Base-by-base conservation (phyloP, 768 basidiomycete species). In the Russula dissimulans region DNA sequence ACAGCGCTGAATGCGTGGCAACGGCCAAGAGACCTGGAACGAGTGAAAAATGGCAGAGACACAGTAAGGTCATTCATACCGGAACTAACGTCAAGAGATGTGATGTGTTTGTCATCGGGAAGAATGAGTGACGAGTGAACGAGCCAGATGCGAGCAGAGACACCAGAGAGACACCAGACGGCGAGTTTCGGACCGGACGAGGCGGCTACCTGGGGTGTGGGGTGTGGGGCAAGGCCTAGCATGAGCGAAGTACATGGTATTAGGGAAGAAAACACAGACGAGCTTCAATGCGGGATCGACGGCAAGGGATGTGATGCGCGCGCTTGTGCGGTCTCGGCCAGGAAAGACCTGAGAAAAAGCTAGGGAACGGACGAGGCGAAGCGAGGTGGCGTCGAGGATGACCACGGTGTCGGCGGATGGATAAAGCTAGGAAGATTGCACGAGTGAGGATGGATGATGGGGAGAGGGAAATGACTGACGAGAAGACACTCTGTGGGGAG, bases 321-420 rank as follows among this genome's bases (percentile, higher is more conserved):
- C 76, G 31, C 71, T 71, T 11, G 72, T 66, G 57, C 79, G 74
- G 9, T 71, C 71, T 12, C 76, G 67, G n/a, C 80, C 78, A 5
- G 90, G 89, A 69, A 90, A 92, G 6, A 85, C 87, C 69, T 92
- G 89, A 76, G 81, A 86, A 67, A 92, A 89, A 36, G 85, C 82
- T 26, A 93, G 81, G 48, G 87, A 81, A 60, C 86, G 84, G 59
- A 85, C 71, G 48, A 92, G 77, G 17, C 76, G 71, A 38, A 91
- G 81, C 15, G 76, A 78, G 57, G 75, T 78, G n/a, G 89, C 86
- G 76, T 91, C 76, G 66, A 89, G 80, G 46, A 91, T 74, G 57
- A 90, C 77, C 63, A 91, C 71, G 3, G 83, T 77, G 68, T 89
- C 83, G 41, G 82, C 83, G 17, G 86, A 87, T 5, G 86, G 77